These are phyloP conservation scores for Rhizophora mangle DNA, from an alignment of 345 rosid genomes.

Conservation along the genomic window DNA sequence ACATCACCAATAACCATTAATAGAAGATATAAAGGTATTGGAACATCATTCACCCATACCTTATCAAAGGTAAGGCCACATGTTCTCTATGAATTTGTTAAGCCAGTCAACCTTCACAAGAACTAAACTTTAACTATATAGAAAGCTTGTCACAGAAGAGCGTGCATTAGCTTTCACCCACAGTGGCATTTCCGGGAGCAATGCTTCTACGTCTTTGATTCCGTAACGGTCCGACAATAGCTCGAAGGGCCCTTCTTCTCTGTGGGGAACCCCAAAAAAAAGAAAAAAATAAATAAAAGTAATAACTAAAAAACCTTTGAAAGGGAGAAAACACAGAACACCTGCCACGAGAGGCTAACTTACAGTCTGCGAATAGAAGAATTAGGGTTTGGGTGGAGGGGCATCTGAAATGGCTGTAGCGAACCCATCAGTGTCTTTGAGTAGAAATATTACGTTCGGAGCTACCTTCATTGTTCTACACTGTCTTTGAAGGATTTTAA, in stretches of 20 bases:
- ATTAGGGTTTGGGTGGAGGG: conserved; percentile 41
- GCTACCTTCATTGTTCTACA: conserved; percentile 47
- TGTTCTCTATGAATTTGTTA: conserved; percentile 23
- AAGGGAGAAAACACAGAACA: too few relatives aligned
- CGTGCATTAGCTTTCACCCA: background rate
- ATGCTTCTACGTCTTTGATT: too few relatives aligned
- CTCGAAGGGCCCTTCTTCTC: conserved; percentile 58
- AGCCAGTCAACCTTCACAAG: conserved; percentile 27
- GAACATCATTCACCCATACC: conserved; percentile 12
- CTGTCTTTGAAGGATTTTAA: too few relatives aligned
- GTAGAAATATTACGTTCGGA: conserved; percentile 48
- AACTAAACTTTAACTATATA: conserved; percentile 8
- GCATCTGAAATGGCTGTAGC: conserved; percentile 43
- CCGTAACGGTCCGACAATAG: conserved; percentile 52
- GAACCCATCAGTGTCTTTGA: conserved; percentile 49
- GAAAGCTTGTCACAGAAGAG: conserved; percentile 15
- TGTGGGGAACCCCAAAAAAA: conserved; percentile 16
- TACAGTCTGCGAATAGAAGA: conserved; percentile 50
- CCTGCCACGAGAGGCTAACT: conserved; percentile 16
- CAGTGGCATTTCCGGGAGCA: too few relatives aligned
- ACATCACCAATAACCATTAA: background rate
- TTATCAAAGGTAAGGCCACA: conserved; percentile 36
- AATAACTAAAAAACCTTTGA: background rate
- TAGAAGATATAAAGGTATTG: background rate
- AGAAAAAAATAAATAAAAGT: background rate